phyloP scores from a whole-genome alignment of 129 eudicot genomes.

The Flaveria robusta region DNA sequence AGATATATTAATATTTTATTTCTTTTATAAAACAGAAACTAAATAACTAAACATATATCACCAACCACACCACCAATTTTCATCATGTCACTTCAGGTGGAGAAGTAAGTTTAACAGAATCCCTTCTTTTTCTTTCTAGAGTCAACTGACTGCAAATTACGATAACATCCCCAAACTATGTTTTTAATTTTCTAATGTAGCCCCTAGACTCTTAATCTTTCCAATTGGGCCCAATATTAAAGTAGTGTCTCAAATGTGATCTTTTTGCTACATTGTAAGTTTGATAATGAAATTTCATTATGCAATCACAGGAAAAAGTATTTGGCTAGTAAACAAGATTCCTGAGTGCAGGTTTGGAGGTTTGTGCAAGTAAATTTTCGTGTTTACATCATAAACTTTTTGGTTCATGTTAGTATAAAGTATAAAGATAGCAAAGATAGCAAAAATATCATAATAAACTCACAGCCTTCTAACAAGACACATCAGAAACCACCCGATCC shows the following conservation, averaged over 20 bases:
- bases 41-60: slow-evolving; percentile 23
- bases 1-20: not conserved
- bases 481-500: no score
- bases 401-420: no score
- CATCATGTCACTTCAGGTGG: slow-evolving; percentile 64
- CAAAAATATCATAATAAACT: no score
- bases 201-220: slow-evolving; percentile 24
- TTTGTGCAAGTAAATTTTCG: no score
- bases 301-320: no score
- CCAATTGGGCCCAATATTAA: not conserved
- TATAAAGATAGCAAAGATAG: no score
- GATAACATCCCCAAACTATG: slow-evolving; percentile 18
- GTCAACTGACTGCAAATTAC: slow-evolving; percentile 26
- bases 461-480: no score
- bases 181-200: not conserved
- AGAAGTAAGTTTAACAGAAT: slow-evolving; percentile 73
- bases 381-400: no score
- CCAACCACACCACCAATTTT: slow-evolving; percentile 64
- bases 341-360: no score
- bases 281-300: not conserved
- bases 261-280: slow-evolving; percentile 3
- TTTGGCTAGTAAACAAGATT: no score
- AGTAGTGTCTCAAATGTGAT: not conserved
- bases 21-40: not conserved
- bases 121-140: slow-evolving; percentile 26